These are phyloP conservation scores for Striga hermonthica DNA, from an alignment of 305 asterid genomes.

Conservation along the genomic window DNA sequence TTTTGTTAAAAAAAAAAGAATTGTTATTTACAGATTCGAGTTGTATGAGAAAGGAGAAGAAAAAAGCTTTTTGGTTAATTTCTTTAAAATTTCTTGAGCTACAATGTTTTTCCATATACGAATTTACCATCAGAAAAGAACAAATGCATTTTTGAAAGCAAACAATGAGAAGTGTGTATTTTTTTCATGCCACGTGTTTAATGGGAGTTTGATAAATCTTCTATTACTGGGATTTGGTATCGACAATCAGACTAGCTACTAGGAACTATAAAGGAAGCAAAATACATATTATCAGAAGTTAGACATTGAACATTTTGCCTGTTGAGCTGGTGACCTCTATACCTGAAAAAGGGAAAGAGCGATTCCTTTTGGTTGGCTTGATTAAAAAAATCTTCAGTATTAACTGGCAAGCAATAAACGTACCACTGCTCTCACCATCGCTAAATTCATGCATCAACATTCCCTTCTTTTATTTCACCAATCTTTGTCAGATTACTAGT, in stretches of 20 bases:
- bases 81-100: background rate
- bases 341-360: background rate
- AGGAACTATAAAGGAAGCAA: conserved; percentile 8
- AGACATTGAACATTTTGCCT: background rate
- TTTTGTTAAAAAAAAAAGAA: background rate
- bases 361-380: background rate
- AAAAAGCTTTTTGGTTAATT: background rate
- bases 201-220: conserved; percentile 11
- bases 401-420: conserved; percentile 10
- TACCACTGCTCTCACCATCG: background rate
- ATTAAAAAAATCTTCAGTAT: background rate
- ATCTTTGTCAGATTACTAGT: background rate
- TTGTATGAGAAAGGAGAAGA: conserved; percentile 10
- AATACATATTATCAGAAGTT: background rate
- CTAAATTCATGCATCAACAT: conserved; percentile 4
- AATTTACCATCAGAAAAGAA: background rate
- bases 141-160: conserved; percentile 21
- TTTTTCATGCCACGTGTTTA: conserved; percentile 14
- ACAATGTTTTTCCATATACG: background rate
- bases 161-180: background rate
- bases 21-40: background rate
- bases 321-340: background rate
- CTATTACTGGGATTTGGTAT: background rate
- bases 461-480: background rate
- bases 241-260: background rate